Conservation (phyloP, 306 rosid genomes). For the Cajanus cajan region DNA sequence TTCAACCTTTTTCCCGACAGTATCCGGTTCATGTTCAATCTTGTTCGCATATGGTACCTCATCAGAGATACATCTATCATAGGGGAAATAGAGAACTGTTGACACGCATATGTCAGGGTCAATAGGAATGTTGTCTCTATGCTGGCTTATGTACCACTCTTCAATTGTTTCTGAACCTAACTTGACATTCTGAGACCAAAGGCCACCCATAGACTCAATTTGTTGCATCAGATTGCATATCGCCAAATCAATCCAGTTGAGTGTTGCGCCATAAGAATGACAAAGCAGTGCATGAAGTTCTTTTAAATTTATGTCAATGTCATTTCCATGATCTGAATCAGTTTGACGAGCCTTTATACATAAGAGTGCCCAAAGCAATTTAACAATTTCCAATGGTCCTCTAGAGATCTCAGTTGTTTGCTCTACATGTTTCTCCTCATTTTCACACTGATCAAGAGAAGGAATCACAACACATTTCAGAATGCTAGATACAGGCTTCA, state of each 20-base stretch:
- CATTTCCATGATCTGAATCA: constrained; percentile 48
- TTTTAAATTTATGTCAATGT: constrained; percentile 53
- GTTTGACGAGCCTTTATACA: constrained; percentile 32
- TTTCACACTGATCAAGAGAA: constrained; percentile 38
- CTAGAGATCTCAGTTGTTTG: constrained; percentile 32
- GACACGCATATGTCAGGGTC: constrained; percentile 75
- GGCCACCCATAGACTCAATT: constrained; percentile 58
- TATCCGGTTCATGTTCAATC: constrained; percentile 35
- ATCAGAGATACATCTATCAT: constrained; percentile 50
- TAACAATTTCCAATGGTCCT: constrained; percentile 66
- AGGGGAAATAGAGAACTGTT: constrained; percentile 76
- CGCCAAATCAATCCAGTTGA: constrained; percentile 54
- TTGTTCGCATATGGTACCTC: constrained; percentile 39
- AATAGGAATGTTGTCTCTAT: constrained; percentile 64
- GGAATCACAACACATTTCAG: constrained; percentile 61
- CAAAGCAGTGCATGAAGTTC: constrained; percentile 61
- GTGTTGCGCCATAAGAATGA: constrained; percentile 73
- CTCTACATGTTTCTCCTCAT: constrained; percentile 31
- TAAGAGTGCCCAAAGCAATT: constrained; percentile 58
- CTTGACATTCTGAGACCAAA: constrained; percentile 32
- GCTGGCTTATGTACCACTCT: constrained; percentile 58
- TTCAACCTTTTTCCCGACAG: constrained; percentile 40
- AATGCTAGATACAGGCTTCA: constrained; percentile 71
- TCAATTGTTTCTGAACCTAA: constrained; percentile 56
- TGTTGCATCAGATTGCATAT: constrained; percentile 62